Conservation (phyloP, 257 asterid genomes). For the Eustoma russellianum region DNA sequence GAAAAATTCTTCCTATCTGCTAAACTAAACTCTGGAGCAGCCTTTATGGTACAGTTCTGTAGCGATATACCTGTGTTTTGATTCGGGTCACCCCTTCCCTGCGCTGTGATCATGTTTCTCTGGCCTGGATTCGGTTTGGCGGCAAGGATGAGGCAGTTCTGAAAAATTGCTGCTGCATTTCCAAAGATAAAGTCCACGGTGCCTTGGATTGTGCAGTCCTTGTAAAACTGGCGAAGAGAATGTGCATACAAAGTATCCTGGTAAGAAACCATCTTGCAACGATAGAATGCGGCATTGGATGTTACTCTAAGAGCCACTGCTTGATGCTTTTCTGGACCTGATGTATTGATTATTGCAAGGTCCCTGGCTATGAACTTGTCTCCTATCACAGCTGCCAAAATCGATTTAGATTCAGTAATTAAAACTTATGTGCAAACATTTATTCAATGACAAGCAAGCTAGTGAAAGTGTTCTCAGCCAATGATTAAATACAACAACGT, state of each 20-base stretch:
- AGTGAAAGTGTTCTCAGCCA: not conserved
- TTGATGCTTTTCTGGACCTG: slow-evolving; percentile 65
- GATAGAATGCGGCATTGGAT: slow-evolving; percentile 52
- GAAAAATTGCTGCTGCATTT: slow-evolving; percentile 68
- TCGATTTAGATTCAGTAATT: not conserved
- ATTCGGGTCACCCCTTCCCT: slow-evolving; percentile 60
- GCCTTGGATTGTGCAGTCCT: slow-evolving; percentile 48
- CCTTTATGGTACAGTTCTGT: slow-evolving; percentile 46
- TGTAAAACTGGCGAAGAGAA: slow-evolving; percentile 50
- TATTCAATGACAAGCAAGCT: not conserved
- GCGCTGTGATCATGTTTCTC: slow-evolving; percentile 72
- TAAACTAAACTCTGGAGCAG: slow-evolving; percentile 28
- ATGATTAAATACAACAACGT: too few species aligned
- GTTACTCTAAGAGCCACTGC: slow-evolving; percentile 65
- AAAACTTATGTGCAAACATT: too few species aligned
- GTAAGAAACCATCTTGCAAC: slow-evolving; percentile 45
- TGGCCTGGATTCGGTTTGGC: slow-evolving; percentile 45
- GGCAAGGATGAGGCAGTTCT: slow-evolving; percentile 46
- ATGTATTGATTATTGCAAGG: slow-evolving; percentile 41
- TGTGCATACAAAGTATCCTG: slow-evolving; percentile 70
- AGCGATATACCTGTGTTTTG: slow-evolving; percentile 57
- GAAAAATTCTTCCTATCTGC: slow-evolving; percentile 22
- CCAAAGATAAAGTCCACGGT: slow-evolving; percentile 71
- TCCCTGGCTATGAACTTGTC: slow-evolving; percentile 61
- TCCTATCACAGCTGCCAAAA: slow-evolving; percentile 55